Evolutionary conservation across 345 rosid species (phyloP), one percentile per base, ranked within the genome.

Genomic region (Euphorbia tirucalli): DNA sequence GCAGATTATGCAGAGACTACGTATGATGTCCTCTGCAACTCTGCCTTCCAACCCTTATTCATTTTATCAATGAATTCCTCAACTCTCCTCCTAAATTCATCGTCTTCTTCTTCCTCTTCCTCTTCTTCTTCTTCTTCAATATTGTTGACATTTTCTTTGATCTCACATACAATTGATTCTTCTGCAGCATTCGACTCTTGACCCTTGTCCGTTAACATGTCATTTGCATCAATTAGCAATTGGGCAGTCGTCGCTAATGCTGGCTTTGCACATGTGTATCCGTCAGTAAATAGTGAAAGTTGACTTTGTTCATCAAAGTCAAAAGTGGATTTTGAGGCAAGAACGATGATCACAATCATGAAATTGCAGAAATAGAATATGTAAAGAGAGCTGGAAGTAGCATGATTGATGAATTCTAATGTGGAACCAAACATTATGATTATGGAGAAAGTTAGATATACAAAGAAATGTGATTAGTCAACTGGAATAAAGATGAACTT

Each of bases 11-110:
- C 4, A 25, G 14, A 9, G 19, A 25, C 28, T 3, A 58, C 27
- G 62, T 27, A 39, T n/a, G 74, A 55, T 22, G 70, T 67, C 71
- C 73, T 64, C 63, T 43, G 58, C 64, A 49, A 69, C 73, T 92
- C 96, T 52, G 71, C 80, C 61, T 64, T 82, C 94, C 94, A 85
- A 75, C 81, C 85, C 30, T 71, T 78, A 43, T 83, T 86, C 31
- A 87, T 84, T 61, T 87, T 87, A 18, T 71, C 72, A 18, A 89
- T 93, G 44, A 93, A 89, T 58, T 86, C 89, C 71, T 89, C 94
- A 7, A 79, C 78, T 75, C 87, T 80, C 80, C 76, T 86, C 69
- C 83, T 77, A 65, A 89, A 75, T 72, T 84, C 83, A 69, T 87
- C 81, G 0, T 83, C 72, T 0, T 68, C 76, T 24, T 74, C 79